Percentiles rank a stretch among this genome's conserved stretches.
Conservation (phyloP, 331 rosid genomes). For the Quercus lobata region DNA sequence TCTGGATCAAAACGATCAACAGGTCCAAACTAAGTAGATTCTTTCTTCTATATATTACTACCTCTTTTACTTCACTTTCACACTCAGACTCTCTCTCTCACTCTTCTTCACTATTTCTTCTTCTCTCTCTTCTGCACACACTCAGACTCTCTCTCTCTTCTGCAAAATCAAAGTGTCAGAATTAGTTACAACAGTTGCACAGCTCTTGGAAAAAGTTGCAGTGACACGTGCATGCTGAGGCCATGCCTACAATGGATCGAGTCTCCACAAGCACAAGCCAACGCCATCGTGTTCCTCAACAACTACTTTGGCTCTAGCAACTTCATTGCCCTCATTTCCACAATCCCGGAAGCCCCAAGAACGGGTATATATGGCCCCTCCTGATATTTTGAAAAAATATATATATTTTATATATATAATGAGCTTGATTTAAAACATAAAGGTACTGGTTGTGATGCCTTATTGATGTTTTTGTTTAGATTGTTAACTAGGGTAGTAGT, state of each 20-base stretch:
- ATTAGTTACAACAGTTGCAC: constrained; percentile 85
- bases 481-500: too few relatives aligned
- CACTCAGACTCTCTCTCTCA: not conserved
- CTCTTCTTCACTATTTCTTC: not conserved
- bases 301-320: constrained; percentile 65
- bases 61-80: too few relatives aligned
- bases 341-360: constrained; percentile 43
- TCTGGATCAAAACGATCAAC: too few relatives aligned
- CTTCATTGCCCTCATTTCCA: constrained; percentile 50
- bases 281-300: constrained; percentile 64
- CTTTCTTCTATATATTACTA: too few relatives aligned
- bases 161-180: not conserved
- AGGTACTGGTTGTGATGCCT: too few relatives aligned
- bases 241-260: constrained; percentile 49
- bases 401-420: too few relatives aligned
- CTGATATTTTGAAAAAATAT: too few relatives aligned
- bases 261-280: constrained; percentile 50
- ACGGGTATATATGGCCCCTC: constrained; percentile 18
- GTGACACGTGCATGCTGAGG: constrained; percentile 48
- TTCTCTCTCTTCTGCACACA: too few relatives aligned
- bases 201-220: constrained; percentile 63
- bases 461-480: too few relatives aligned
- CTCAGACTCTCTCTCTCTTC: too few relatives aligned
- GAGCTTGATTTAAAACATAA: too few relatives aligned
- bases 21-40: too few relatives aligned